Evolutionary conservation across 306 rosid genomes (phyloP), one percentile per base, ranked within the genome.

Genomic region (Gastrolobium bilobum): DNA sequence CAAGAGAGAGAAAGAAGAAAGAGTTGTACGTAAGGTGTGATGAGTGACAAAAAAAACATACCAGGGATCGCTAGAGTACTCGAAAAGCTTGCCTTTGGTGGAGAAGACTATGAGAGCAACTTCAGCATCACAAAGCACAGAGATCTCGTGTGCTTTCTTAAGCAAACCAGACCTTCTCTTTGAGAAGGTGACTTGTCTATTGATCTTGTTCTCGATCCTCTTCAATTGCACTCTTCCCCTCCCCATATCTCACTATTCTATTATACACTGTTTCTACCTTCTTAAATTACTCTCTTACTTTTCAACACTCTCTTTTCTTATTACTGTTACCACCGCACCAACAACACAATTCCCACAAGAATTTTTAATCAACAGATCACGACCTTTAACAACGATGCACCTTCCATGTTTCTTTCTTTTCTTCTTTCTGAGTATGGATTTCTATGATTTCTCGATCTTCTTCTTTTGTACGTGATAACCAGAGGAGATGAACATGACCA

Each of bases 81-180:
- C 90, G 37, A 79, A 85, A 63, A 90, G 92, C 82, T 93, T 93
- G 10, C 98, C 98, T 67, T 91, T 91, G 82, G 91, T 81, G 65
- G 97, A 91, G 91, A 93, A 93, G 63, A 91, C 86, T 29, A 93
- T 86, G 77, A 93, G 83, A 68, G 93, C 97, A 0, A 93, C 97
- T 79, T 93, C 98, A 53, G 98, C 97, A 78, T 93, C 98, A 52
- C 98, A 91, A 35, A 93, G 97, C 38, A 93, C 93, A 4, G 98
- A 91, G 87, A 93, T 91, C 81, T 91, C 98, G 37, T 83, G 83
- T 2, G 98, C 95, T 81, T 93, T 93, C 93, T 93, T 93, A 4
- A 93, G 71, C 58, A 93, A 54, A 52, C 98, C 97, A 0, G 90
- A 59, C 69, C 95, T 88, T 13, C 98, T 88, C 85, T 93, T 93